Conservation (phyloP, 148 eudicot genomes). For the Chenopodium suecicum region DNA sequence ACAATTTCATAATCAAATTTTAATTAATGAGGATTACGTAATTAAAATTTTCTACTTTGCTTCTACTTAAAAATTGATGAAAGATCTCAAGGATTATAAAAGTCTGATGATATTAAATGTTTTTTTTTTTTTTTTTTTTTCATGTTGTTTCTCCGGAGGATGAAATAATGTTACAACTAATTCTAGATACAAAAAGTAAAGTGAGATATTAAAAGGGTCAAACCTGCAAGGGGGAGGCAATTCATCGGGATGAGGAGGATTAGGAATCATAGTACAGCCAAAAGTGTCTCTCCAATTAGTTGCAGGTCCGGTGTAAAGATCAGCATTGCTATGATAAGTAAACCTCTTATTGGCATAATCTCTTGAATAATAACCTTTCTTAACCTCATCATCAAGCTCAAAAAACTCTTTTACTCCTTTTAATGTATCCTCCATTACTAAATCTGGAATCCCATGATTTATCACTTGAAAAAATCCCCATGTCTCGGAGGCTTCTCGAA, state of each 20-base stretch:
- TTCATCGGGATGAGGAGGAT: slow-evolving; percentile 38
- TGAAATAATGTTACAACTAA: neutral
- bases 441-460: slow-evolving; percentile 37
- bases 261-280: slow-evolving; percentile 38
- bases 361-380: slow-evolving; percentile 35
- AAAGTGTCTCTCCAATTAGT: slow-evolving; percentile 64
- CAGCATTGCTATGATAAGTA: slow-evolving; percentile 45
- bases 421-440: slow-evolving; percentile 31
- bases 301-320: slow-evolving; percentile 35
- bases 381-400: slow-evolving; percentile 40
- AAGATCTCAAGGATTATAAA: too few relatives aligned
- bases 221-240: slow-evolving; percentile 61
- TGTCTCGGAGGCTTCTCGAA: slow-evolving; percentile 26
- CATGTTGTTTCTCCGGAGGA: too few relatives aligned
- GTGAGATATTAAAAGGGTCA: neutral
- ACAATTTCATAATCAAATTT: too few relatives aligned
- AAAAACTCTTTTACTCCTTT: slow-evolving; percentile 31
- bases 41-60: too few relatives aligned
- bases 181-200: too few relatives aligned
- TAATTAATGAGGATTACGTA: too few relatives aligned
- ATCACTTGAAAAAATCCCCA: slow-evolving; percentile 45
- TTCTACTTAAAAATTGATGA: too few relatives aligned
- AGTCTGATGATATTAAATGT: too few relatives aligned
- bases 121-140: too few relatives aligned
- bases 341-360: slow-evolving; percentile 25